Base-by-base conservation (phyloP, 139 green algal genomes). In the Volvox reticuliferus region DNA sequence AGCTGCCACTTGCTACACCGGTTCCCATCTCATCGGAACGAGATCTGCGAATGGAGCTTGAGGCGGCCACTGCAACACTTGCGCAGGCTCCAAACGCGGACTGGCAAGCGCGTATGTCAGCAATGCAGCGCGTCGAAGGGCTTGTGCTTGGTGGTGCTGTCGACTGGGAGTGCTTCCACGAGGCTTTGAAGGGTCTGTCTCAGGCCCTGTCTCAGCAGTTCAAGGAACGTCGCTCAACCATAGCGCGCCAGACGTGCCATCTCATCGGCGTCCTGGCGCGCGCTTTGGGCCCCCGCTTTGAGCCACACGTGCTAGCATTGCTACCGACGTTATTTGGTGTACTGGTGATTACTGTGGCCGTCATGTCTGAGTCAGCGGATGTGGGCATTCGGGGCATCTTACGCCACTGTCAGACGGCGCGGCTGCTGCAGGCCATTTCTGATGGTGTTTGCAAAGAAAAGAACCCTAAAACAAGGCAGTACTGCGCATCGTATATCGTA, bases 261-360 rank as follows among this genome's bases (percentile, higher is more conserved):
- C 87, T 96, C 24, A 69, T 98, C 24, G 86, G 71, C 20, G 91
- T 94, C 77, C 84, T 99, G 88, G 94, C 95, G 19, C 82, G 78
- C 14, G 82, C 89, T 13, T 82, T 97, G 89, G 95, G 95, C 16
- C 1, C 83, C 20, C 71, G 73, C 24, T 97, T 97, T 79, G 94
- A 97, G 78, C 76, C 92, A 13, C 89, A 94, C 19, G 94, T 94
- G 19, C 21, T 93, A 20, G 37, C 92, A 22, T 93, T 97, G 75
- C 78, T 98, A 35, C 93, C 94, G 0, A 91, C 93, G 28, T 75
- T 98, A 26, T 96, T 98, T 89, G 97, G 96, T 81, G 91, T 96
- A 36, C 76, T 96, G 13, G 94, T 96, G 62, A 98, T 99, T 92
- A 97, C 96, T 12, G 96, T 98, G 32, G 95, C 97, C 85, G 91